phyloP scores from a whole-genome alignment of 306 rosid genomes.

The Quercus ilex region DNA sequence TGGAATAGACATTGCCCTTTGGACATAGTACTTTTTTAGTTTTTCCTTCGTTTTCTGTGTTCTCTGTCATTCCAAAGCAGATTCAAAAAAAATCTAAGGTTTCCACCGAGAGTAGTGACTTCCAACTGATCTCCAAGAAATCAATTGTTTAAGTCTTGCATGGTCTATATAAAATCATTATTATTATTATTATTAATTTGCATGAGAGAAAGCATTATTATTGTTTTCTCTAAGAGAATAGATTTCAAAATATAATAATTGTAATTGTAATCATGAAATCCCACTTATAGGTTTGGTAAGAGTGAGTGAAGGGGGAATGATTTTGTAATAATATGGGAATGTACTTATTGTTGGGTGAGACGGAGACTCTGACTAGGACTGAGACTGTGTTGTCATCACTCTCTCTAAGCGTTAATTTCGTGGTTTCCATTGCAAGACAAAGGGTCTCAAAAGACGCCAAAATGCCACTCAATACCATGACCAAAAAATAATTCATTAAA shows the following conservation, averaged over 20 bases:
- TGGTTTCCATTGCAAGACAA: conserved; percentile 9
- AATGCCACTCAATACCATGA: conserved; percentile 24
- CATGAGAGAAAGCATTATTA: conserved; percentile 18
- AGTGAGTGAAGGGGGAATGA: conserved; percentile 26
- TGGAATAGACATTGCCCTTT: too few relatives aligned
- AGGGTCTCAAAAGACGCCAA: conserved; percentile 50
- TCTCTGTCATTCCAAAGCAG: background rate
- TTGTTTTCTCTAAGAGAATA: background rate
- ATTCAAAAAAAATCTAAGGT: background rate
- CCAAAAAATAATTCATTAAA: background rate
- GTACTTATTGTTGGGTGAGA: conserved; percentile 7
- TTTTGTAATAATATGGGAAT: conserved; percentile 39
- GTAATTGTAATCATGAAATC: conserved; percentile 9
- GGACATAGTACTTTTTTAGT: background rate
- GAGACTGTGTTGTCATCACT: background rate
- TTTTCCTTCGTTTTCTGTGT: too few relatives aligned
- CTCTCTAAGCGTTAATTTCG: conserved; percentile 2
- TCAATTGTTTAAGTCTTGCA: background rate
- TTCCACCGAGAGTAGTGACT: conserved; percentile 50
- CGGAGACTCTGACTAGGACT: background rate
- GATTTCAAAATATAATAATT: background rate
- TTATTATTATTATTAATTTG: background rate
- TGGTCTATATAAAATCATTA: background rate
- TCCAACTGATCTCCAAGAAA: conserved; percentile 37
- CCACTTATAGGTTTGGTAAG: conserved; percentile 23